Evolutionary conservation across 177 flowering plant species (phyloP).

Genomic region (Telopea speciosissima): DNA sequence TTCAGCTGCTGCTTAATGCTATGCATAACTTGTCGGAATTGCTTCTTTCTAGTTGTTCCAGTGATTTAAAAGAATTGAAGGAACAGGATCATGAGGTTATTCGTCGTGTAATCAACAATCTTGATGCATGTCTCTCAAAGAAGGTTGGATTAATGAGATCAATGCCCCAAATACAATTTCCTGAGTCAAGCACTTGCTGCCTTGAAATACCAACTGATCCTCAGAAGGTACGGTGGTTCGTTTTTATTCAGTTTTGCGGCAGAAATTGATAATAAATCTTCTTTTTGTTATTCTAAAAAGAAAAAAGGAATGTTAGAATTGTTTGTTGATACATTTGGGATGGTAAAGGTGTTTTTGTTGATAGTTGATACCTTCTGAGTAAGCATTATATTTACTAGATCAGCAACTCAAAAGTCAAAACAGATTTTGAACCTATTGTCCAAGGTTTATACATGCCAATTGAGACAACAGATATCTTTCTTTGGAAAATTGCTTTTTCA

Average conservation of each 20-base stretch:
- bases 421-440: background rate
- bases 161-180: slow-evolving; percentile 14
- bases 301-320: background rate
- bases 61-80: slow-evolving; percentile 24
- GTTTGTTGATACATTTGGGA: too few relatives aligned
- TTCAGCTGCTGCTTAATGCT: slow-evolving; percentile 30
- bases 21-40: slow-evolving; percentile 57
- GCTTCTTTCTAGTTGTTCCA: slow-evolving; percentile 33
- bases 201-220: slow-evolving; percentile 12
- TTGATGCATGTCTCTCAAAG: slow-evolving; percentile 28
- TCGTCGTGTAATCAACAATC: slow-evolving; percentile 38
- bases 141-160: slow-evolving; percentile 11
- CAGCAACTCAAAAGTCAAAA: background rate
- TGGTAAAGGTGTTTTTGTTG: too few relatives aligned
- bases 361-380: background rate
- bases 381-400: background rate
- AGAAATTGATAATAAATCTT: background rate
- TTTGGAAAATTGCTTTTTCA: too few relatives aligned
- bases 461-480: background rate
- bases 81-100: slow-evolving; percentile 37
- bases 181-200: slow-evolving; percentile 12
- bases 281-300: background rate
- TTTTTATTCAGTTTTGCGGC: background rate
- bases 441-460: background rate
- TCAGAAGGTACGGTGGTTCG: slow-evolving; percentile 30